phyloP scores from a whole-genome alignment of 2,329 filamentous ascomycete genomes.

The Pseudogymnoascus pannorum region DNA sequence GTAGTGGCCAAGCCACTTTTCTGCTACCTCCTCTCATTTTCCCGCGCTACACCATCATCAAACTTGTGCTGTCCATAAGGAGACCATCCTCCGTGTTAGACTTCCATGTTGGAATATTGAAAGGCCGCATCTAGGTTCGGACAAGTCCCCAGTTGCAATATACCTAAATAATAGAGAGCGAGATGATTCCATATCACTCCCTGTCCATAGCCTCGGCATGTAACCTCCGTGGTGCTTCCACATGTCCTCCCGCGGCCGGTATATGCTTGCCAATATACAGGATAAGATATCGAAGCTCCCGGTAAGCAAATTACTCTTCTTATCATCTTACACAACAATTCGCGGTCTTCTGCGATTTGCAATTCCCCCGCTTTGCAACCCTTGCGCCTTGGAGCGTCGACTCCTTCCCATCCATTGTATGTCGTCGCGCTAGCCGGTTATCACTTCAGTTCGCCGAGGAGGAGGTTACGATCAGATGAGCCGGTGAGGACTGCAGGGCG shows the following conservation, averaged over 20 bases:
- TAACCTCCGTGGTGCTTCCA: not conserved
- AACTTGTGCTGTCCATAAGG: not conserved
- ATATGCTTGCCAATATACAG: constrained; percentile 2
- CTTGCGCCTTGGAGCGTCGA: constrained; percentile 1
- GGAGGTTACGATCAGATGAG: constrained; percentile 79
- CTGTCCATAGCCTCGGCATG: not conserved
- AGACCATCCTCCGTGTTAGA: not conserved
- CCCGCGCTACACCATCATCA: not conserved
- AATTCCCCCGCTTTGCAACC: not conserved
- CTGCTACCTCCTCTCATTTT: not conserved
- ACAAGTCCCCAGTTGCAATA: not conserved
- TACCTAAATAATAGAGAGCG: not conserved
- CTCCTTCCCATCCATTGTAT: not conserved
- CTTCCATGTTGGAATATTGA: not conserved
- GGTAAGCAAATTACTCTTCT: not conserved
- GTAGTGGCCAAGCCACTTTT: not conserved
- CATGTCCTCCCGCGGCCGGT: not conserved
- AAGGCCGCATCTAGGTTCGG: not conserved
- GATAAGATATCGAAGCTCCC: not conserved
- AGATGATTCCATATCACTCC: not conserved
- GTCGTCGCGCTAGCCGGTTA: constrained; percentile 16
- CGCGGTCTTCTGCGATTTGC: not conserved
- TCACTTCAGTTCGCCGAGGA: constrained; percentile 75
- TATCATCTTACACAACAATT: not conserved
- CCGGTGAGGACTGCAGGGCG: constrained; percentile 65